Conservation (phyloP, 176 grass and related monocot species). For the Thalia dealbata region DNA sequence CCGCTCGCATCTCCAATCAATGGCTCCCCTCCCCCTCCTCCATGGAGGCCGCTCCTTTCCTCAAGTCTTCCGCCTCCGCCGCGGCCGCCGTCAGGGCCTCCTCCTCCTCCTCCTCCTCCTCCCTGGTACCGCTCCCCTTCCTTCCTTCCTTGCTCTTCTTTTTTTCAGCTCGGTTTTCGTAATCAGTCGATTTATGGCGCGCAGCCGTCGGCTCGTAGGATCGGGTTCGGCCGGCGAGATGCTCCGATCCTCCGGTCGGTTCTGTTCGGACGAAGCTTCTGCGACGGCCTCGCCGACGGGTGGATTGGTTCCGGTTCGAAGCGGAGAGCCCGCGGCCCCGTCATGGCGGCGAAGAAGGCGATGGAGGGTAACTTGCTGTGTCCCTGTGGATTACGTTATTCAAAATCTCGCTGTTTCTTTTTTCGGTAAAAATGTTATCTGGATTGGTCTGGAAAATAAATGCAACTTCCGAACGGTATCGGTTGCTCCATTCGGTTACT, state of each 20-base stretch:
- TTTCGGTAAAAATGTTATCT: background rate
- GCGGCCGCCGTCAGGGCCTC: slow-evolving; percentile 24
- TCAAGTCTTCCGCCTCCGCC: slow-evolving; percentile 19
- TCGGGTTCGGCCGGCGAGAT: background rate
- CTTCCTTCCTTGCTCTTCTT: background rate
- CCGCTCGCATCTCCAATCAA: background rate
- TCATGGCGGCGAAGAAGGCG: slow-evolving; percentile 90
- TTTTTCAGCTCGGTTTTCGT: background rate
- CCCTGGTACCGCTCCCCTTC: slow-evolving; percentile 29
- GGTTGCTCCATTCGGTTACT: background rate
- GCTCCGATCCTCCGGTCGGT: slow-evolving; percentile 23
- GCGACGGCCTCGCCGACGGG: slow-evolving; percentile 19
- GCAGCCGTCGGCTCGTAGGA: background rate
- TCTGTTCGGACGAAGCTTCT: slow-evolving; percentile 35
- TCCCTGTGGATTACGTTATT: background rate
- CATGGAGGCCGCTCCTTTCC: slow-evolving; percentile 17
- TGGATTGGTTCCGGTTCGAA: slow-evolving; percentile 35
- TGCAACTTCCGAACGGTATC: background rate
- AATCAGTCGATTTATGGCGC: background rate
- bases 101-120: slow-evolving; percentile 62
- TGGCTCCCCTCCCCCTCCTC: slow-evolving; percentile 13
- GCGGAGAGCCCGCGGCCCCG: slow-evolving; percentile 60
- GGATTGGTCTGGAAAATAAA: background rate
- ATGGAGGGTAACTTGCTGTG: slow-evolving; percentile 36
- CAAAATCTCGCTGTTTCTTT: background rate